These are phyloP conservation scores for Hapsidospora chrysogenum DNA, from an alignment of 495 filamentous ascomycete species.

Conservation along the genomic window DNA sequence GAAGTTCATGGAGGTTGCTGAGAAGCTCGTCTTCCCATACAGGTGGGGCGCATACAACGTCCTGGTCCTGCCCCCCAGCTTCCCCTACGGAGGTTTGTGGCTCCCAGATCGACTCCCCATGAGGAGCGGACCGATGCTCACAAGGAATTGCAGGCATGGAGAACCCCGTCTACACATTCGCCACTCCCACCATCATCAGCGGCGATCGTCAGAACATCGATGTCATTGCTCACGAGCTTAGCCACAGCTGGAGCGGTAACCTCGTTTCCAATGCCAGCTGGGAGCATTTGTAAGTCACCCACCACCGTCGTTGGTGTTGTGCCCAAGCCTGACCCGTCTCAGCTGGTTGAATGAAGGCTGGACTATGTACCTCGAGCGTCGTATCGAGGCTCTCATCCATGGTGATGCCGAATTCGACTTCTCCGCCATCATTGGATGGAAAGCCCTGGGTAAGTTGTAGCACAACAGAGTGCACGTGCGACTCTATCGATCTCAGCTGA, in stretches of 20 bases:
- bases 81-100: slow-evolving; percentile 50
- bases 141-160: slow-evolving; percentile 92
- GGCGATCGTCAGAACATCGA: slow-evolving; percentile 90
- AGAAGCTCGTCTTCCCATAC: slow-evolving; percentile 78
- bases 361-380: slow-evolving; percentile 84
- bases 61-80: slow-evolving; percentile 74
- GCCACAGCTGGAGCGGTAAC: slow-evolving; percentile 88
- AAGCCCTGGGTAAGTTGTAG: slow-evolving; percentile 28
- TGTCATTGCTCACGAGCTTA: slow-evolving; percentile 89
- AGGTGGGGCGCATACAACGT: slow-evolving; percentile 92
- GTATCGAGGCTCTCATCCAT: slow-evolving; percentile 51
- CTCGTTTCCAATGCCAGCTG: slow-evolving; percentile 78
- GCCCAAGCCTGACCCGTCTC: background rate
- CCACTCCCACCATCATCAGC: slow-evolving; percentile 80
- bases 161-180: slow-evolving; percentile 86
- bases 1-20: slow-evolving; percentile 74
- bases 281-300: slow-evolving; percentile 62
- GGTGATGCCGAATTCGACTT: slow-evolving; percentile 79
- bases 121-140: no score
- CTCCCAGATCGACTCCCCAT: no score
- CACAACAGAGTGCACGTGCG: slow-evolving; percentile 8
- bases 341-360: slow-evolving; percentile 91
- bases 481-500: slow-evolving; percentile 11
- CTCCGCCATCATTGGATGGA: slow-evolving; percentile 78
- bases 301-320: background rate